Evolutionary conservation across 2,329 filamentous ascomycete genomes (phyloP).

Genomic region (Trichoderma simmonsii): DNA sequence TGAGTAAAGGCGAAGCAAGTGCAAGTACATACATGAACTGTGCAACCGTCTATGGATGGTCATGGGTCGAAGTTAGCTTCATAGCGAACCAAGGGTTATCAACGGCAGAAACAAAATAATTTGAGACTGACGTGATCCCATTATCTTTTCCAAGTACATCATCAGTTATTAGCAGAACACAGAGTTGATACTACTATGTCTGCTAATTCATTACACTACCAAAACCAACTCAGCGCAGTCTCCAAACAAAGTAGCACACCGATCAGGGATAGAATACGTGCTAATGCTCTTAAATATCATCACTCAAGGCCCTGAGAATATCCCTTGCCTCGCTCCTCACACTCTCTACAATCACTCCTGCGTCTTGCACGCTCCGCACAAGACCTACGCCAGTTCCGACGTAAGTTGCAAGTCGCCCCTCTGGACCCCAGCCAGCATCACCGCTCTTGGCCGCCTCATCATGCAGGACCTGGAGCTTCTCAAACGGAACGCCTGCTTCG

Average conservation of each 20-base stretch:
- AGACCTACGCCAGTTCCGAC: conserved; percentile 46
- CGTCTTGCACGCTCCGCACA: conserved; percentile 39
- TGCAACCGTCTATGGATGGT: background rate
- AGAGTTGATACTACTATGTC: background rate
- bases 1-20: background rate
- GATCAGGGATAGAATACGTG: background rate
- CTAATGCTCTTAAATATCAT: background rate
- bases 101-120: background rate
- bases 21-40: background rate
- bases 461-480: conserved; percentile 43
- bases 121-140: background rate
- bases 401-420: conserved; percentile 49
- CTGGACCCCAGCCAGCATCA: conserved; percentile 45
- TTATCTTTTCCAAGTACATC: background rate
- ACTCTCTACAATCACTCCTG: conserved; percentile 37
- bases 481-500: conserved; percentile 38
- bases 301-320: conserved; percentile 16
- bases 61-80: background rate
- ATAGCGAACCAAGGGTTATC: background rate
- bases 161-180: background rate
- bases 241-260: background rate
- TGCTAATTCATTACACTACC: background rate
- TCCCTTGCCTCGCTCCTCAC: conserved; percentile 29
- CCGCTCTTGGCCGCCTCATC: conserved; percentile 40
- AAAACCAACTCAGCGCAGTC: background rate